Percentiles rank a stretch among this genome's conserved stretches.
Conservation (phyloP, 352 stramenopile genomes). For the Globisporangium cystogenes region DNA sequence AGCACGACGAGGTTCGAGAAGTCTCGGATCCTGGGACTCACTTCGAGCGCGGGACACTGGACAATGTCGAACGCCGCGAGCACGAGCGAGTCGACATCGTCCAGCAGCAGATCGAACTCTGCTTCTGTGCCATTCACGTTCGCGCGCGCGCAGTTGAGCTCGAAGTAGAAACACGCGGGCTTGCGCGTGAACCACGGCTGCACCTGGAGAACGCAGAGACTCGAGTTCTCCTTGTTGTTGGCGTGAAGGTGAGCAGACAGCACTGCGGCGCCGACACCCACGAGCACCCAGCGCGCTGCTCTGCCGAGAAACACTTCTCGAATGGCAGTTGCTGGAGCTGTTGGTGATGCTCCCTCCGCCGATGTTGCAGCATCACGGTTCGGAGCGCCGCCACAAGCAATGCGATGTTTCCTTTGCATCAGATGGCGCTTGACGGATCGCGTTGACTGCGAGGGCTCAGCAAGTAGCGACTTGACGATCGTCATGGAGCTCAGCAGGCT, state of each 20-base stretch:
- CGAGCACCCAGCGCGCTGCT: slow-evolving; percentile 11
- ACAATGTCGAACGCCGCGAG: slow-evolving; percentile 24
- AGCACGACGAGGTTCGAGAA: slow-evolving; percentile 28
- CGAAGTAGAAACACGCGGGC: slow-evolving; percentile 24
- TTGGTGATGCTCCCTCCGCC: too few species aligned
- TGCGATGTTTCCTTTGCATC: background rate
- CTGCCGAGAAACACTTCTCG: background rate
- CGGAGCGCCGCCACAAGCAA: too few species aligned
- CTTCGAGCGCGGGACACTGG: slow-evolving; percentile 29
- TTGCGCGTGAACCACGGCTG: slow-evolving; percentile 21
- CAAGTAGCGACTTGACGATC: slow-evolving; percentile 25
- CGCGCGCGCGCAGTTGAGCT: slow-evolving; percentile 15
- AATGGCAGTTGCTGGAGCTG: too few species aligned
- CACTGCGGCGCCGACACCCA: slow-evolving; percentile 9
- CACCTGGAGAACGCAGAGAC: slow-evolving; percentile 21
- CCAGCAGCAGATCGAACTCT: slow-evolving; percentile 16
- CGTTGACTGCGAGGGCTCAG: background rate
- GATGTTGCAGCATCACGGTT: too few species aligned
- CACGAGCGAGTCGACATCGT: slow-evolving; percentile 14
- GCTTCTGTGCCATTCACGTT: slow-evolving; percentile 5
- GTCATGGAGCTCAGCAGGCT: slow-evolving; percentile 26
- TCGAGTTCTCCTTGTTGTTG: background rate
- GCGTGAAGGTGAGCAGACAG: slow-evolving; percentile 16
- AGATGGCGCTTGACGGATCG: background rate
- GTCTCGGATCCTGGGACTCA: slow-evolving; percentile 16